Evolutionary conservation across 768 basidiomycete genomes (phyloP).

Genomic region (Boletus vinaceobasis): DNA sequence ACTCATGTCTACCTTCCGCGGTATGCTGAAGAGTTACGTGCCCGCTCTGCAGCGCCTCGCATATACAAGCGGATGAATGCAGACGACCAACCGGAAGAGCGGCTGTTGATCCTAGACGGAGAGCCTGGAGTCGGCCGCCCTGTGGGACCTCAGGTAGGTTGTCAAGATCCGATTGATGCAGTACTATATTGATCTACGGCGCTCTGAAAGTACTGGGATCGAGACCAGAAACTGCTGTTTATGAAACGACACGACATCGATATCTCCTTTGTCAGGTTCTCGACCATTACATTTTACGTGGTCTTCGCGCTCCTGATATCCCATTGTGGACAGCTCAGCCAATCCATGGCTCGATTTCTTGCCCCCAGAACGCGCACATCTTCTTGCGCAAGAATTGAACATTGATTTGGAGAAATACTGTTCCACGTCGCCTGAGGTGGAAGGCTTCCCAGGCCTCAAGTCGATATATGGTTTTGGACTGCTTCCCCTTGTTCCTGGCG

Average conservation of each 20-base stretch:
- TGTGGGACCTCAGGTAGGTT: constrained; percentile 66
- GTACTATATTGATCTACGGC: constrained; percentile 8
- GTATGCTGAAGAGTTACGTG: constrained; percentile 67
- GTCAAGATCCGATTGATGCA: neutral
- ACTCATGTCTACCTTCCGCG: constrained; percentile 83
- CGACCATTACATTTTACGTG: constrained; percentile 3
- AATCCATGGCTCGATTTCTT: constrained; percentile 94
- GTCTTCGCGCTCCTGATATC: constrained; percentile 15
- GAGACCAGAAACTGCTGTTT: constrained; percentile 73
- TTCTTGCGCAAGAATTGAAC: constrained; percentile 70
- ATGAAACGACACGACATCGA: constrained; percentile 84
- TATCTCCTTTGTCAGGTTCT: constrained; percentile 72
- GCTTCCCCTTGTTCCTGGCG: constrained; percentile 73
- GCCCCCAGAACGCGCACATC: constrained; percentile 58
- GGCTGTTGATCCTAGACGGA: constrained; percentile 73
- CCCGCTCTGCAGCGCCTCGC: constrained; percentile 60
- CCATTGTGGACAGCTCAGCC: constrained; percentile 53
- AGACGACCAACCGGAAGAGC: constrained; percentile 55
- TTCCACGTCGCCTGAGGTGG: constrained; percentile 50
- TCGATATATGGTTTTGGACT: constrained; percentile 83
- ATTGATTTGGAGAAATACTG: constrained; percentile 78
- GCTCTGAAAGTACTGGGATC: constrained; percentile 64
- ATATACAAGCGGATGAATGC: constrained; percentile 49
- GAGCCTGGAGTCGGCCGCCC: constrained; percentile 80
- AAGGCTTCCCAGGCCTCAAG: constrained; percentile 40